These are phyloP conservation scores for Phytomonas francai DNA, from an alignment of 208 protist genomes.

Conservation along the genomic window DNA sequence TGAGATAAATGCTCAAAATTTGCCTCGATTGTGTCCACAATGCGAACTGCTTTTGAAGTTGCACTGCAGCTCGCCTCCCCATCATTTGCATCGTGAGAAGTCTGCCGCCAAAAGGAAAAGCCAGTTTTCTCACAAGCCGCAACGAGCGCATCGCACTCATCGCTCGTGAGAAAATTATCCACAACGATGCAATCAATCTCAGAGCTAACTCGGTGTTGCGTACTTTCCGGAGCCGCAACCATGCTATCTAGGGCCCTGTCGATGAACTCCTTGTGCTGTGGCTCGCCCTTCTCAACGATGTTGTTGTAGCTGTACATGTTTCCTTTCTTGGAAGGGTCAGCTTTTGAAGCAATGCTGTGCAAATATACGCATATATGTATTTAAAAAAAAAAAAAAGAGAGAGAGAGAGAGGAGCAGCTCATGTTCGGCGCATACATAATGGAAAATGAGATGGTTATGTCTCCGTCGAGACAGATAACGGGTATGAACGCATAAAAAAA, in stretches of 20 bases:
- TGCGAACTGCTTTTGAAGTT: constrained; percentile 49
- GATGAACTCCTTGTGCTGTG: constrained; percentile 57
- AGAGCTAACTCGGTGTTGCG: constrained; percentile 14
- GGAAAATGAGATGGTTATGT: constrained; percentile 7
- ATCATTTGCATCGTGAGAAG: constrained; percentile 21
- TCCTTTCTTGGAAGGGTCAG: not conserved
- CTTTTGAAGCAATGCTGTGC: not conserved
- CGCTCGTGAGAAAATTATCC: constrained; percentile 60
- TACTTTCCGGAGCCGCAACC: constrained; percentile 13
- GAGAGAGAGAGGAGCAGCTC: not conserved
- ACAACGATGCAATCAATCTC: constrained; percentile 68
- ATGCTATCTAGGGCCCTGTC: constrained; percentile 30
- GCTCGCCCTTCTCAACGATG: constrained; percentile 78
- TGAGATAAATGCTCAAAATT: constrained; percentile 52
- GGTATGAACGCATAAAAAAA: constrained; percentile 1
- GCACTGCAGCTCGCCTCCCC: constrained; percentile 28
- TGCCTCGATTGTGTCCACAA: constrained; percentile 84
- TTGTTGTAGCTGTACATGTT: constrained; percentile 79
- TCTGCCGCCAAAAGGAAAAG: constrained; percentile 67
- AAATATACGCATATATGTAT: not conserved
- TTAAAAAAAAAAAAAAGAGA: not conserved
- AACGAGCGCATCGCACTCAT: constrained; percentile 64
- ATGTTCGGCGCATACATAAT: not conserved
- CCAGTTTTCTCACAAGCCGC: constrained; percentile 65
- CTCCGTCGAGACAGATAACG: not conserved